Evolutionary conservation across 2,329 filamentous ascomycete species (phyloP).

Genomic region (Verticillium dahliae): DNA sequence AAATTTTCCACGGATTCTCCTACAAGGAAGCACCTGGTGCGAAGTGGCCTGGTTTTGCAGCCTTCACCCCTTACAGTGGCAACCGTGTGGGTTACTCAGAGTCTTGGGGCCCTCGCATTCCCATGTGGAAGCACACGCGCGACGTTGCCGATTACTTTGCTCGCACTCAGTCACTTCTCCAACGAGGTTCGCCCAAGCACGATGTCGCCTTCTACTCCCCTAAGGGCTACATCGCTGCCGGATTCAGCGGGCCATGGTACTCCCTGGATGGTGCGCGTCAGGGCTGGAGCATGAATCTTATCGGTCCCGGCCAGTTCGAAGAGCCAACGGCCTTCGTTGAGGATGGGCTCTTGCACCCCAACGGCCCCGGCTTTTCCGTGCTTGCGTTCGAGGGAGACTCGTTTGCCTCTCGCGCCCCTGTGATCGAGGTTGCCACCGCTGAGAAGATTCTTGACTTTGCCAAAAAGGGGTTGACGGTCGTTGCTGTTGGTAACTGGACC

Average conservation of each 20-base stretch:
- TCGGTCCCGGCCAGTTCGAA: constrained; percentile 6
- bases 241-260: constrained; percentile 5
- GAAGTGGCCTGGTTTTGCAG: constrained; percentile 11
- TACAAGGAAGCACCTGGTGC: constrained; percentile 7
- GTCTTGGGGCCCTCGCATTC: constrained; percentile 11
- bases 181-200: constrained; percentile 4
- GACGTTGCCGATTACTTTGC: constrained; percentile 8
- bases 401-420: neutral
- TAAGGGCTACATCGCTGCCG: constrained; percentile 7
- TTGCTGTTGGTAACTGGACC: constrained; percentile 2
- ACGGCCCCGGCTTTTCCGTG: neutral
- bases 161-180: constrained; percentile 2
- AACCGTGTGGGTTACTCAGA: constrained; percentile 7
- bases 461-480: constrained; percentile 1
- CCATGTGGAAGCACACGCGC: constrained; percentile 7
- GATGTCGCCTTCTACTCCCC: constrained; percentile 10
- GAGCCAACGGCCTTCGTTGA: constrained; percentile 2
- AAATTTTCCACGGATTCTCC: constrained; percentile 11
- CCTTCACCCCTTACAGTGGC: constrained; percentile 6
- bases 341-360: constrained; percentile 2
- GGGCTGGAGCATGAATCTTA: constrained; percentile 6
- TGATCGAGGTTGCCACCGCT: constrained; percentile 1
- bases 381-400: constrained; percentile 3
- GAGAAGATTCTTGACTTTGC: constrained; percentile 2
- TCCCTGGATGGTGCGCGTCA: neutral